phyloP scores from a whole-genome alignment of 2,329 filamentous ascomycete genomes.

The Escovopsis sp. region DNA sequence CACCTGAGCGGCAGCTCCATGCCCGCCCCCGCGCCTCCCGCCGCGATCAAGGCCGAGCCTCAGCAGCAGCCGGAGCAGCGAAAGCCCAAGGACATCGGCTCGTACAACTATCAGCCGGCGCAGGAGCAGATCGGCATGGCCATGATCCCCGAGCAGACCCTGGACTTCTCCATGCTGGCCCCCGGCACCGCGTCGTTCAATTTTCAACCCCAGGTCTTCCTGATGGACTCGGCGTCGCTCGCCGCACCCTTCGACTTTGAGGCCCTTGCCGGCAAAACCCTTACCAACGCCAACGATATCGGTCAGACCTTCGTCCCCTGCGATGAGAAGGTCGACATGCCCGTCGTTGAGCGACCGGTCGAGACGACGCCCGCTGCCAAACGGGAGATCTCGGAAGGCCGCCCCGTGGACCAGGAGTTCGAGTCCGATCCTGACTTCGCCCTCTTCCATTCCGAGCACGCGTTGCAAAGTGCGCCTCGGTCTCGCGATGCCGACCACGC shows the following conservation, averaged over 20 bases:
- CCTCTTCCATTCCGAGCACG: conserved; percentile 36
- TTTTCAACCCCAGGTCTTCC: conserved; percentile 58
- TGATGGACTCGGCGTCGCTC: conserved; percentile 56
- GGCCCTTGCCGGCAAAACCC: conserved; percentile 52
- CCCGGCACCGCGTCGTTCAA: conserved; percentile 40
- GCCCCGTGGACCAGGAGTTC: conserved; percentile 35
- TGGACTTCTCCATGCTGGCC: conserved; percentile 60
- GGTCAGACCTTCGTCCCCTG: conserved; percentile 28
- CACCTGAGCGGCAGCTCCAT: conserved; percentile 47
- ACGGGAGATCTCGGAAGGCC: conserved; percentile 11
- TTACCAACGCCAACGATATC: conserved; percentile 37
- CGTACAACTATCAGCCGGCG: conserved; percentile 39
- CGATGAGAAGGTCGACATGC: conserved; percentile 41
- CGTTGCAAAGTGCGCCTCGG: conserved; percentile 7
- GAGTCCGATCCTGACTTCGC: conserved; percentile 48
- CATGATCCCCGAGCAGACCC: conserved; percentile 63
- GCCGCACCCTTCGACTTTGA: conserved; percentile 44
- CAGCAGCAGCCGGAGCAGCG: conserved; percentile 27
- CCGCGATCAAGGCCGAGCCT: conserved; percentile 24
- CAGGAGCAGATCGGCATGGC: conserved; percentile 63
- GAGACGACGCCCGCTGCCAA: conserved; percentile 17
- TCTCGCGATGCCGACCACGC: conserved; percentile 25
- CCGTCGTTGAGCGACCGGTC: conserved; percentile 33
- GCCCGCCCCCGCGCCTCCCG: conserved; percentile 21
- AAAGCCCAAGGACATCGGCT: conserved; percentile 51